phyloP scores from a whole-genome alignment of 108 stramenopile genomes.

The Nitzschia inconspicua region DNA sequence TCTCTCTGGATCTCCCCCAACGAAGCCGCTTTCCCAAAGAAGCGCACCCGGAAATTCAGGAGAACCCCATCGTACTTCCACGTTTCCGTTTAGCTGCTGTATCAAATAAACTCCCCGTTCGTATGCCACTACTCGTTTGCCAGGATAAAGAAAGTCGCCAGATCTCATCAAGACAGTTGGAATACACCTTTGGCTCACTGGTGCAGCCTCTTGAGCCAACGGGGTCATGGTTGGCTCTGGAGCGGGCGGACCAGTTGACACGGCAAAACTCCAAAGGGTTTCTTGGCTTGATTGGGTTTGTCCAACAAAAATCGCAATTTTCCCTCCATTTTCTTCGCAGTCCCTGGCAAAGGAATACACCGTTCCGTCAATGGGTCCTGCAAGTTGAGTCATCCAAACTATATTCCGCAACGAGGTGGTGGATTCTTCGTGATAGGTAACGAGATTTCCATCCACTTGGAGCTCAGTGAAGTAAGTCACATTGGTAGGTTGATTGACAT shows the following conservation, averaged over 20 bases:
- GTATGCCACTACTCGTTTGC: background rate
- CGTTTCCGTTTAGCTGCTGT: constrained; percentile 1
- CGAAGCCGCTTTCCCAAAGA: constrained; percentile 11
- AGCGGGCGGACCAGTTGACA: background rate
- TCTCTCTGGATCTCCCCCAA: background rate
- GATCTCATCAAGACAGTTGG: background rate
- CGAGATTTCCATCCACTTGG: constrained; percentile 4
- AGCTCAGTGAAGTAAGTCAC: constrained; percentile 4
- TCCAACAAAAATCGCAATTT: background rate
- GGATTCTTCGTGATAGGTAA: background rate
- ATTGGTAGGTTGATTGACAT: background rate
- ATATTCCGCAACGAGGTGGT: background rate
- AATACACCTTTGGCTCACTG: background rate
- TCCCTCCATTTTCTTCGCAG: background rate
- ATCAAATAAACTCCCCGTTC: background rate
- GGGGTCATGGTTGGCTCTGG: background rate
- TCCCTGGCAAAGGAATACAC: background rate
- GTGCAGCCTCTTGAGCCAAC: background rate
- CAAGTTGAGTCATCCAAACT: background rate
- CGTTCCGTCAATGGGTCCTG: background rate
- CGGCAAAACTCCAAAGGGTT: background rate
- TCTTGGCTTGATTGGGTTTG: background rate
- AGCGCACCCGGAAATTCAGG: background rate
- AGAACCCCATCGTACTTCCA: constrained; percentile 15
- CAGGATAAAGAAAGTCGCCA: background rate